A percentile compares a stretch with the other conserved stretches of the same genome.
phyloP scores from a whole-genome alignment of 2,329 filamentous ascomycete genomes.

The Phialemoniopsis sp. region DNA sequence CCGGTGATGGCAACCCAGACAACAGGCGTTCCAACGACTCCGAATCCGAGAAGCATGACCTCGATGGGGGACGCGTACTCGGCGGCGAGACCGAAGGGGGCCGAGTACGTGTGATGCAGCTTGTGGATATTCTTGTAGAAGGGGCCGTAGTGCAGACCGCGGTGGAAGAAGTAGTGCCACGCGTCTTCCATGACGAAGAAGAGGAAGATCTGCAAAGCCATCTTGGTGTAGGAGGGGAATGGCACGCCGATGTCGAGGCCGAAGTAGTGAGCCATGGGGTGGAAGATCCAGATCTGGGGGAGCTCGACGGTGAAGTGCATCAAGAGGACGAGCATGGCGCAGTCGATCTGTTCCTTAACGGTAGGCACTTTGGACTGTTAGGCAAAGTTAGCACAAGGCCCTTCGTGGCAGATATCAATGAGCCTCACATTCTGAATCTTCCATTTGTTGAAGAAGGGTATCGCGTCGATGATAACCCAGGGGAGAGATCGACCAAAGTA shows the following conservation, averaged over 20 bases:
- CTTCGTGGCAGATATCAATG: not conserved
- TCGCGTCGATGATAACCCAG: slow-evolving; percentile 87
- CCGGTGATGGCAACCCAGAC: slow-evolving; percentile 78
- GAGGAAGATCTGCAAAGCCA: slow-evolving; percentile 84
- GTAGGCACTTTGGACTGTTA: slow-evolving; percentile 74
- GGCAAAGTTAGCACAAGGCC: not conserved
- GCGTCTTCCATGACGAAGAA: slow-evolving; percentile 96
- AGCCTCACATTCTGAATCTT: slow-evolving; percentile 81
- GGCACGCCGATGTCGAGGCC: slow-evolving; percentile 85
- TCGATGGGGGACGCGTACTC: slow-evolving; percentile 98
- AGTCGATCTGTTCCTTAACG: slow-evolving; percentile 90
- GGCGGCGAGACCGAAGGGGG: slow-evolving; percentile 91
- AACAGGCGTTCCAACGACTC: slow-evolving; percentile 78
- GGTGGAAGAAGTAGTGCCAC: slow-evolving; percentile 98
- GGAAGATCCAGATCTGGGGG: slow-evolving; percentile 98
- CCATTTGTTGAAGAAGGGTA: slow-evolving; percentile 85
- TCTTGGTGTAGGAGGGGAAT: slow-evolving; percentile 81
- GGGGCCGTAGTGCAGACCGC: slow-evolving; percentile 86
- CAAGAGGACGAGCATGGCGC: slow-evolving; percentile 86
- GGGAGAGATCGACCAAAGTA: slow-evolving; percentile 92
- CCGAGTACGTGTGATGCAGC: slow-evolving; percentile 98
- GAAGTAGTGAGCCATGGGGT: slow-evolving; percentile 90
- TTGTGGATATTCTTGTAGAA: slow-evolving; percentile 98
- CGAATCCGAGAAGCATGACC: slow-evolving; percentile 88
- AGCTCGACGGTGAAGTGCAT: slow-evolving; percentile 98